phyloP scores from a whole-genome alignment of 306 rosid species.

The Prunus armeniaca region DNA sequence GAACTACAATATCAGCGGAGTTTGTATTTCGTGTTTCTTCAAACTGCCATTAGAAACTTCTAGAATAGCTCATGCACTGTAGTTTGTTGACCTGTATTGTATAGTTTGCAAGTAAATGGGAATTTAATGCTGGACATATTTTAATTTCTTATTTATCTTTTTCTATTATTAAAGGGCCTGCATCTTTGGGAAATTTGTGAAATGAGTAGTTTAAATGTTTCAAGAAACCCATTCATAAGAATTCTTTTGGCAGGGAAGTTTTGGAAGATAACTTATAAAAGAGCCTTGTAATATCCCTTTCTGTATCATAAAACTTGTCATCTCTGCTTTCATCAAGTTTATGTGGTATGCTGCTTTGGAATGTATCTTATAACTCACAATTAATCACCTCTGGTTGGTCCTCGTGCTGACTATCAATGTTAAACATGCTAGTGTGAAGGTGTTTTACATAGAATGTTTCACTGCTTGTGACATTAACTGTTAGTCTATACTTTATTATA shows the following conservation, averaged over 20 bases:
- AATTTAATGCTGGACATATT: not conserved
- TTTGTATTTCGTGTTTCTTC: not conserved
- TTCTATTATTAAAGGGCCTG: not conserved
- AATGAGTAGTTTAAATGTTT: not conserved
- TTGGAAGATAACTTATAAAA: not conserved
- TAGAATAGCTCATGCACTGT: not conserved
- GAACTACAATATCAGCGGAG: not conserved
- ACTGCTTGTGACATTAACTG: conserved; percentile 5
- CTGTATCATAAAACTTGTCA: not conserved
- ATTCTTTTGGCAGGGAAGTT: not conserved
- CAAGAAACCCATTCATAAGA: not conserved
- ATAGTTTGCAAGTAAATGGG: not conserved
- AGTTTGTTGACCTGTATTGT: not conserved
- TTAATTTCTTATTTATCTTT: not conserved
- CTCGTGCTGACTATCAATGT: not conserved
- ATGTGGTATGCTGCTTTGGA: not conserved
- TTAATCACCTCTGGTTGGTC: not conserved
- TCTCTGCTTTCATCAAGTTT: not conserved
- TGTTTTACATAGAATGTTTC: not conserved
- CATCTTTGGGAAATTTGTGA: not conserved
- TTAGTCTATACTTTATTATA: conserved; percentile 18
- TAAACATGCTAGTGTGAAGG: not conserved
- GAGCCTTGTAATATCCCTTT: not conserved
- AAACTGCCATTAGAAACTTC: not conserved
- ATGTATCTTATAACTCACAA: not conserved